Conservation (phyloP, 73 alveolate genomes). For the Paramecium pentaurelia region DNA sequence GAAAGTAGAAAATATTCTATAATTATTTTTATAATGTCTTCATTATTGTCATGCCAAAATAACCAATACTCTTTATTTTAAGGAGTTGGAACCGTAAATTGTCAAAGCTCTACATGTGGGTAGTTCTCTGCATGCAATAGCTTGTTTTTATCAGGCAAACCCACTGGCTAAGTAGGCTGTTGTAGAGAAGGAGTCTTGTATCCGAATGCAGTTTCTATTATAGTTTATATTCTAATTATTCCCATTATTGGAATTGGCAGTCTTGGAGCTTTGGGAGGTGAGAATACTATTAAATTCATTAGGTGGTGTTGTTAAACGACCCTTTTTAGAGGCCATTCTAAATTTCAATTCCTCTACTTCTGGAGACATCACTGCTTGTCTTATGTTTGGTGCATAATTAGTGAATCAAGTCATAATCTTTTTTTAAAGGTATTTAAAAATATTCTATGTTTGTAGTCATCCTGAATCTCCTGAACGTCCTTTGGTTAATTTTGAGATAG, state of each 20-base stretch:
- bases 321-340: background rate
- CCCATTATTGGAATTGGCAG: constrained; percentile 2
- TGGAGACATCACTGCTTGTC: background rate
- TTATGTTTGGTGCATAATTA: background rate
- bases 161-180: background rate
- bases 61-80: background rate
- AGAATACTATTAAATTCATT: background rate
- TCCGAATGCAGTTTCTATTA: background rate
- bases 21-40: background rate
- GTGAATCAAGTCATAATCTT: background rate
- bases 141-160: background rate
- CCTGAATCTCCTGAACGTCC: constrained; percentile 37
- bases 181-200: background rate
- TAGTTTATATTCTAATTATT: background rate
- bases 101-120: background rate
- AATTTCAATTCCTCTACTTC: background rate
- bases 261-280: constrained; percentile 33
- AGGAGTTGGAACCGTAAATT: background rate
- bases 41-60: background rate
- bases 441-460: background rate
- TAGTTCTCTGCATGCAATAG: background rate
- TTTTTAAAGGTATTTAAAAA: background rate
- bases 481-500: background rate
- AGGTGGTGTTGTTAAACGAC: constrained; percentile 46
- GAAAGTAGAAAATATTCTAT: background rate